Evolutionary conservation across 306 rosid genomes (phyloP).

Genomic region (Acacia confusa): DNA sequence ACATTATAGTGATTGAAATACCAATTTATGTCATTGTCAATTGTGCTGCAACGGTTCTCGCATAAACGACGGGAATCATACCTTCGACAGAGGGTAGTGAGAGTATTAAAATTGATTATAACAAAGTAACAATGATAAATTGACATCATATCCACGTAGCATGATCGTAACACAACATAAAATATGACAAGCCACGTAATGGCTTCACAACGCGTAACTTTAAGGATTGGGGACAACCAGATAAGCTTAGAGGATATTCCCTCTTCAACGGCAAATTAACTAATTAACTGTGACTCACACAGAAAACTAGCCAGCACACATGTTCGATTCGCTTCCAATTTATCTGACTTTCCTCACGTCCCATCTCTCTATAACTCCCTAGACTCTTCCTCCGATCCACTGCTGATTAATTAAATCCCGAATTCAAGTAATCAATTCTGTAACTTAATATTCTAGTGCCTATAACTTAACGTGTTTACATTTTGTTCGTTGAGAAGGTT

Average conservation of each 20-base stretch:
- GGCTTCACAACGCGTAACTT: not conserved
- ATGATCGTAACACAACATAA: not conserved
- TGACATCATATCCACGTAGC: constrained; percentile 2
- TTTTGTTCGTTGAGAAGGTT: not conserved
- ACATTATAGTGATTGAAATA: not conserved
- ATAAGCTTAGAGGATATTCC: constrained; percentile 23
- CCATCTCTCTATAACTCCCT: no score
- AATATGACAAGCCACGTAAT: not conserved
- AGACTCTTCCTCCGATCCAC: no score
- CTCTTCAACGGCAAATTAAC: not conserved
- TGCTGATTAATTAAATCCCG: not conserved
- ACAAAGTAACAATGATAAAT: not conserved
- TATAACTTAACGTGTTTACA: not conserved
- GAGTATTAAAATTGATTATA: not conserved
- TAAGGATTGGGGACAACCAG: not conserved
- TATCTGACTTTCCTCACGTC: not conserved
- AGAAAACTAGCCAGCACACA: not conserved
- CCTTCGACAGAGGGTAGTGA: not conserved
- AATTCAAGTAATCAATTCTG: not conserved
- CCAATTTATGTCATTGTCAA: not conserved
- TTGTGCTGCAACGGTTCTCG: not conserved
- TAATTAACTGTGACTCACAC: not conserved
- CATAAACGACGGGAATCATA: not conserved
- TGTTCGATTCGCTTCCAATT: not conserved
- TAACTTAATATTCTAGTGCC: not conserved